phyloP scores from a whole-genome alignment of 179 eudicot species.

The Dionaea muscipula region DNA sequence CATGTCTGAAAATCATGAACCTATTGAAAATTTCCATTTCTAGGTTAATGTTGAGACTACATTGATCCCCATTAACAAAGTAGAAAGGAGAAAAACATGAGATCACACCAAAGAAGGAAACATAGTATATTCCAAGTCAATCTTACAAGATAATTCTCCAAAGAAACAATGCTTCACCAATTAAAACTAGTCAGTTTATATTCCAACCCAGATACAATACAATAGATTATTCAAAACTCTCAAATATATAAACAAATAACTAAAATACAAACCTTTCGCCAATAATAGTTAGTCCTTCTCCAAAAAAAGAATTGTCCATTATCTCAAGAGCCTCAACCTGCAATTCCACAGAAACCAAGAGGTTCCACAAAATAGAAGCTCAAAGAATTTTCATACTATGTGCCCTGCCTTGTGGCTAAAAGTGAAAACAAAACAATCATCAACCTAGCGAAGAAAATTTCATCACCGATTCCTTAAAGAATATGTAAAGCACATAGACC shows the following conservation, averaged over 20 bases:
- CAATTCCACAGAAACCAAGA: conserved; percentile 2
- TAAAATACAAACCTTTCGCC: conserved; percentile 48
- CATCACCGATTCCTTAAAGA: too few relatives aligned
- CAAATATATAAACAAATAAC: neutral
- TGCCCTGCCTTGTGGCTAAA: neutral
- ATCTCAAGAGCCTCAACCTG: conserved; percentile 58
- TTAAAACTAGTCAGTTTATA: too few relatives aligned
- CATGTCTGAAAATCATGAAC: too few relatives aligned
- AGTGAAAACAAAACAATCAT: neutral
- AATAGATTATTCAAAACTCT: neutral
- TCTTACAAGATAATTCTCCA: too few relatives aligned
- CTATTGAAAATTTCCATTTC: too few relatives aligned
- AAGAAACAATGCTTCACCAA: too few relatives aligned
- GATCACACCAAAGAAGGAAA: too few relatives aligned
- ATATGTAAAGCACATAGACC: too few relatives aligned
- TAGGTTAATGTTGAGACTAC: too few relatives aligned
- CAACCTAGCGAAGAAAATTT: neutral
- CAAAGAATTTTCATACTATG: neutral
- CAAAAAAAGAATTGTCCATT: conserved; percentile 52
- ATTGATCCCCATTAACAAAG: too few relatives aligned
- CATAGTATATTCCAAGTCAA: too few relatives aligned
- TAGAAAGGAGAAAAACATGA: too few relatives aligned
- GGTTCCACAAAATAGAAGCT: conserved; percentile 4
- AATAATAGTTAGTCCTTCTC: conserved; percentile 86
- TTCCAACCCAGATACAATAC: neutral